A percentile compares a stretch with the other conserved stretches of the same genome.
phyloP scores from a whole-genome alignment of 139 green algal species.

The Trebouxia sp. region DNA sequence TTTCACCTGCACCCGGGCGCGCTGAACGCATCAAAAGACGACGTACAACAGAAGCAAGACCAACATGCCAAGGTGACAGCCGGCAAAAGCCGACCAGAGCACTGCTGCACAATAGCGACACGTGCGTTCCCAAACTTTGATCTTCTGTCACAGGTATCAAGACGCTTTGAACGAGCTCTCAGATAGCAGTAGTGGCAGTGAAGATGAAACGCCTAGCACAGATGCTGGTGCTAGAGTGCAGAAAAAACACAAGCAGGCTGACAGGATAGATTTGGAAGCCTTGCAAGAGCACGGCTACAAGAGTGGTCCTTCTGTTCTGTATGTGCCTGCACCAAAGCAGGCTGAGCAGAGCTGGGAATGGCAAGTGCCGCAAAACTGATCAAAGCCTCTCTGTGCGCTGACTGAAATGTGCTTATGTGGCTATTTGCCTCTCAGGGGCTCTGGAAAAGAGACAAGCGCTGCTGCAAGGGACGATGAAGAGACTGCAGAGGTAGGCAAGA shows the following conservation, averaged over 20 bases:
- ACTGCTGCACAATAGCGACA: too few species aligned
- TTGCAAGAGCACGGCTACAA: conserved; percentile 25
- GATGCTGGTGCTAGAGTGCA: background rate
- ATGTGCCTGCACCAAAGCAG: conserved; percentile 25
- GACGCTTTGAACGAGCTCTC: conserved; percentile 25
- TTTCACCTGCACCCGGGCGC: too few species aligned
- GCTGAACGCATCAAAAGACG: too few species aligned
- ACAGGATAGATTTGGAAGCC: background rate
- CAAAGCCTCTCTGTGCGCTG: background rate
- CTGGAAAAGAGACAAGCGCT: background rate
- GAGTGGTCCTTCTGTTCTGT: conserved; percentile 30
- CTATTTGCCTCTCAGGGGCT: background rate
- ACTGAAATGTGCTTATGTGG: background rate
- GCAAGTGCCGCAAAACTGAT: background rate
- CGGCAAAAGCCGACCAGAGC: background rate
- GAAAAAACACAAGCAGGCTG: conserved; percentile 23
- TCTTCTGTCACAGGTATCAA: conserved; percentile 26
- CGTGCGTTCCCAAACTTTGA: too few species aligned
- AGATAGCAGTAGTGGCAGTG: background rate
- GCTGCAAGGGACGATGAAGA: background rate
- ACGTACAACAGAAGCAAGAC: too few species aligned
- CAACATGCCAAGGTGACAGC: too few species aligned
- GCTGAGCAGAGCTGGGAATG: conserved; percentile 23
- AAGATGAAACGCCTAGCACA: background rate
- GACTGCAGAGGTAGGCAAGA: conserved; percentile 6